Base-by-base conservation (phyloP, 176 grass and related monocot species). In the Calamus simplicifolius region DNA sequence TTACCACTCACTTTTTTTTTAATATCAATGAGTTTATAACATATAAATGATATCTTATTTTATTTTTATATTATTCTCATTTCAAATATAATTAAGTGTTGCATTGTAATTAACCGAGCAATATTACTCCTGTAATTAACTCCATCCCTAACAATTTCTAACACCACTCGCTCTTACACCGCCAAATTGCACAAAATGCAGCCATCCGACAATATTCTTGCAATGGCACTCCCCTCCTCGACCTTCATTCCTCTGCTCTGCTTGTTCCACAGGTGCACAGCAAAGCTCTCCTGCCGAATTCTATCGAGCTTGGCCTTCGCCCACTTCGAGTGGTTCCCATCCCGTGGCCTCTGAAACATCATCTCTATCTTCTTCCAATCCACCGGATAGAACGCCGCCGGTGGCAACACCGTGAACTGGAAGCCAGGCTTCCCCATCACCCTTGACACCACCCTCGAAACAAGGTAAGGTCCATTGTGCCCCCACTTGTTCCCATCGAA, bases 401-500 rank as follows among this genome's bases (percentile, higher is more conserved):
- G 92, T 29, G 80, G 84, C 62, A 97, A 57, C 69, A 88, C 81
- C 13, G 27, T 82, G 31, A 97, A 48, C 50, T 68, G 27, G 27
- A 66, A 72, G 16, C 48, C 66, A 0, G 72, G 60, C 1, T 38
- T 31, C 4, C 58, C 58, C 4, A 62, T 63, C 3, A 83, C 18
- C 69, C 82, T 71, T 51, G 58, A 69, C 5, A 62, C 75, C 51
- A 97, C 92, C 68, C 92, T 76, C 5, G 87, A 97, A 10, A 97
- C 87, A 4, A 97, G 77, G 68, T 97, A 97, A 50, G 87, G 84
- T 19, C 92, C 87, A 21, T 91, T 97, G 65, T 97, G 87, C 0
- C 92, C 92, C 92, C 92, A 97, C 58, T 77, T 91, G 69, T 52
- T 90, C 12, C 92, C 87, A 28, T 97, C 75, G 57, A 97, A 97